Conservation (phyloP, 192 early-diverging fungal genomes). For the Gamsiella multidivaricata region DNA sequence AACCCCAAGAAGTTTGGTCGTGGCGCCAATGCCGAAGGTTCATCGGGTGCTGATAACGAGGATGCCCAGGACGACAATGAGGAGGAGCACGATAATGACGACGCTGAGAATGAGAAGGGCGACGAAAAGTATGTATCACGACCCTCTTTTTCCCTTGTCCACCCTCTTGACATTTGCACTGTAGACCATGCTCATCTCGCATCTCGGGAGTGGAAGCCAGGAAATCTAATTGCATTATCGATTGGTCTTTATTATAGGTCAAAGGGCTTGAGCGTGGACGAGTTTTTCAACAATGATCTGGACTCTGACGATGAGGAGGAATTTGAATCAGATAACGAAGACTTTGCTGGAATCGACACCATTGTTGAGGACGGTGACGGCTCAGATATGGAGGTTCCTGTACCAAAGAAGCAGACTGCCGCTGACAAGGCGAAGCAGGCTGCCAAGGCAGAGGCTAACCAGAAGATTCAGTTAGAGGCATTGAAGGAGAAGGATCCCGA, state of each 20-base stretch:
- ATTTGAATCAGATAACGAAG: constrained; percentile 62
- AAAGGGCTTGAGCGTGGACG: constrained; percentile 59
- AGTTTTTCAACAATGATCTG: constrained; percentile 64
- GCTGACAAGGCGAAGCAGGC: constrained; percentile 39
- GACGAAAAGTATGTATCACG: constrained; percentile 24
- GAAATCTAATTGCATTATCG: no score
- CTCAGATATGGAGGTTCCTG: constrained; percentile 43
- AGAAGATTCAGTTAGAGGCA: constrained; percentile 86
- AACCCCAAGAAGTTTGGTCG: constrained; percentile 65
- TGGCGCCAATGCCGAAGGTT: constrained; percentile 24
- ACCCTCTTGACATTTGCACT: background rate
- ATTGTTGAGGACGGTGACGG: constrained; percentile 66
- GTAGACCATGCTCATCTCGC: no score
- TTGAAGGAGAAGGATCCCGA: constrained; percentile 89
- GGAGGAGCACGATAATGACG: constrained; percentile 21
- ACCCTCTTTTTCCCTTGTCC: background rate
- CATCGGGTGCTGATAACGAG: background rate
- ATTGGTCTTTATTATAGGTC: constrained; percentile 38
- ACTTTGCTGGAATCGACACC: constrained; percentile 62
- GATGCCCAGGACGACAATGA: constrained; percentile 7
- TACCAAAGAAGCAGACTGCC: constrained; percentile 36
- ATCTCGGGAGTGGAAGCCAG: no score
- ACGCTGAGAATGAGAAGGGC: constrained; percentile 30
- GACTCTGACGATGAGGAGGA: constrained; percentile 64
- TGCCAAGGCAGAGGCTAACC: constrained; percentile 61